A percentile compares a stretch with the other conserved stretches of the same genome.
phyloP scores from a whole-genome alignment of 257 asterid genomes.

The Ajuga chamaepitys region DNA sequence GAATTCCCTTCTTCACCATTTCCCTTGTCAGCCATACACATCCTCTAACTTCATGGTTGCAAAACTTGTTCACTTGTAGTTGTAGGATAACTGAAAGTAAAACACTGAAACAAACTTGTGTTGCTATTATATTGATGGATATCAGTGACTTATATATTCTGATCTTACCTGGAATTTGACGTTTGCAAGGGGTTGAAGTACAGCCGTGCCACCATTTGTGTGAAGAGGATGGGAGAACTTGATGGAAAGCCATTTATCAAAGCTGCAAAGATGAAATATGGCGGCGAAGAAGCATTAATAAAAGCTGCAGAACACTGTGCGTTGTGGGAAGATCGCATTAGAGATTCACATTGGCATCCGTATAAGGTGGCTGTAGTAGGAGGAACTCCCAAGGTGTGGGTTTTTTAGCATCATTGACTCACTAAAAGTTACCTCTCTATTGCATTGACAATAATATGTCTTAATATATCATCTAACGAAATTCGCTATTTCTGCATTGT shows the following conservation, averaged over 20 bases:
- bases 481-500: background rate
- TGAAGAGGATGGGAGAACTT: slow-evolving; percentile 73
- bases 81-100: background rate
- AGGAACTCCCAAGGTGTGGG: slow-evolving; percentile 43
- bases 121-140: background rate
- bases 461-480: background rate
- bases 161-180: slow-evolving; percentile 4
- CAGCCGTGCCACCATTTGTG: slow-evolving; percentile 44
- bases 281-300: slow-evolving; percentile 16
- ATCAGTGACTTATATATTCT: background rate
- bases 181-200: slow-evolving; percentile 38
- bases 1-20: background rate
- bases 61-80: background rate
- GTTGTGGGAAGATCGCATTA: slow-evolving; percentile 55
- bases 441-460: too few relatives aligned
- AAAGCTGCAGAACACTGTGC: slow-evolving; percentile 41
- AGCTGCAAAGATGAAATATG: slow-evolving; percentile 33
- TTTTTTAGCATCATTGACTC: background rate
- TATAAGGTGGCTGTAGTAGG: slow-evolving; percentile 48
- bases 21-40: background rate
- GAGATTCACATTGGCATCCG: slow-evolving; percentile 85
- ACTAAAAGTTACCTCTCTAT: too few relatives aligned
- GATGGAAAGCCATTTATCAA: slow-evolving; percentile 40
- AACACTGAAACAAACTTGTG: background rate
- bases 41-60: background rate